phyloP scores from a whole-genome alignment of 345 rosid genomes.

The Syzygium grande region DNA sequence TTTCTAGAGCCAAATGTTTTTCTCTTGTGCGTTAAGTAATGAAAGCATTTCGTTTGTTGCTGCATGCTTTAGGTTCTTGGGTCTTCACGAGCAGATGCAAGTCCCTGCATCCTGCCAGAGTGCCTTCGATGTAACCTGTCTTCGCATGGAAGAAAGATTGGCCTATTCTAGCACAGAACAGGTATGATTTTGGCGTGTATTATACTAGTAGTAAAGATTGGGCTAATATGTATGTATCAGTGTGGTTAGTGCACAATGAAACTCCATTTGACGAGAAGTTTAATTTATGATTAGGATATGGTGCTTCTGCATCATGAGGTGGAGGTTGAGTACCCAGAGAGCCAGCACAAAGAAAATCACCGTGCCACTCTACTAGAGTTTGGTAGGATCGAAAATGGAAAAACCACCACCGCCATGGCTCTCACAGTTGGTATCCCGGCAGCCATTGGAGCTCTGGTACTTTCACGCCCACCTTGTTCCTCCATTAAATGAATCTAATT shows the following conservation, averaged over 20 bases:
- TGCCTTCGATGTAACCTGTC: slow-evolving; percentile 57
- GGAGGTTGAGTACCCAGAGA: slow-evolving; percentile 72
- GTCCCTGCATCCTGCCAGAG: slow-evolving; percentile 54
- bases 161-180: slow-evolving; percentile 64
- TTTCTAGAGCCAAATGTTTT: not conserved
- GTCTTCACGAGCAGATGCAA: slow-evolving; percentile 51
- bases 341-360: slow-evolving; percentile 39
- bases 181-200: slow-evolving; percentile 23
- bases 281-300: slow-evolving; percentile 60
- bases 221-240: not conserved
- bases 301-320: slow-evolving; percentile 86
- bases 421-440: slow-evolving; percentile 87
- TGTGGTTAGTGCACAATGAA: not conserved
- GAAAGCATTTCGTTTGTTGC: not conserved
- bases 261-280: not conserved
- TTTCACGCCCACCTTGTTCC: not conserved
- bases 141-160: slow-evolving; percentile 76
- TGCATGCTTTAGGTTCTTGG: slow-evolving; percentile 47
- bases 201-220: not conserved
- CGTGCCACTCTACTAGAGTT: slow-evolving; percentile 72
- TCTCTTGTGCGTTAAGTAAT: not conserved
- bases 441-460: slow-evolving; percentile 87
- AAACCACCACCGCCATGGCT: slow-evolving; percentile 73
- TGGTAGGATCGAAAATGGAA: slow-evolving; percentile 52
- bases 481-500: not conserved